Base-by-base conservation (phyloP, 768 basidiomycete species). In the Russula virescens region DNA sequence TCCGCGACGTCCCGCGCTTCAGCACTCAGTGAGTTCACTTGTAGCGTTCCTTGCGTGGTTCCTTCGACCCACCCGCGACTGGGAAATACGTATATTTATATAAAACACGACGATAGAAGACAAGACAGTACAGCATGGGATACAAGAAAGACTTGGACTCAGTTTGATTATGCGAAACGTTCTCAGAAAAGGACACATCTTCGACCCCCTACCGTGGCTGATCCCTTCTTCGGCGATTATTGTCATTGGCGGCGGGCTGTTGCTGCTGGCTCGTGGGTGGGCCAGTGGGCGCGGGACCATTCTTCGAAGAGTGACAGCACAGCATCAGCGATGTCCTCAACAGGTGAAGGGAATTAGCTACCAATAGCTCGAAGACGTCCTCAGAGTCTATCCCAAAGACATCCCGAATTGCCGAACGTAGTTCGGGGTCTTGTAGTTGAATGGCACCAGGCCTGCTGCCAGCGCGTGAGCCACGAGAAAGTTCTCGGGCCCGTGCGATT, bases 401-500 rank as follows among this genome's bases (percentile, higher is more conserved):
- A 13, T 45, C 9, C 6, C 5, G 18, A 0, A 62, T 21, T 0
- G 55, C 3, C 0, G 23, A 46, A 5, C 18, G 19, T 3, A 56
- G 55, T 0, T 65, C 63, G 4, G 25, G 9, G 2, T 42, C 60
- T 5, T 34, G 25, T 4, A 56, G 5, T n/a, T 47, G 57, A 23
- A 55, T 18, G 16, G 53, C 16, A n/a, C 38, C 21, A 4, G 42
- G 21, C n/a, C 56, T 40, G 25, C 56, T 40, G 25, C 34, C 35
- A 2, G 48, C 1, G 5, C 43, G 28, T 2, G 51, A 25, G 19
- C 55, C 35, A n/a, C 67, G 66, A 0, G 58, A 38, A 6, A 47
- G 73, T 61, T 89, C 87, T 0, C 87, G 78, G 1, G 82, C 83
- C 0, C 71, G 71, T 0, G 81, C 81, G 18, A 89, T 74, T 35